phyloP scores from a whole-genome alignment of 768 basidiomycete genomes.

The Wakefieldia striispora region DNA sequence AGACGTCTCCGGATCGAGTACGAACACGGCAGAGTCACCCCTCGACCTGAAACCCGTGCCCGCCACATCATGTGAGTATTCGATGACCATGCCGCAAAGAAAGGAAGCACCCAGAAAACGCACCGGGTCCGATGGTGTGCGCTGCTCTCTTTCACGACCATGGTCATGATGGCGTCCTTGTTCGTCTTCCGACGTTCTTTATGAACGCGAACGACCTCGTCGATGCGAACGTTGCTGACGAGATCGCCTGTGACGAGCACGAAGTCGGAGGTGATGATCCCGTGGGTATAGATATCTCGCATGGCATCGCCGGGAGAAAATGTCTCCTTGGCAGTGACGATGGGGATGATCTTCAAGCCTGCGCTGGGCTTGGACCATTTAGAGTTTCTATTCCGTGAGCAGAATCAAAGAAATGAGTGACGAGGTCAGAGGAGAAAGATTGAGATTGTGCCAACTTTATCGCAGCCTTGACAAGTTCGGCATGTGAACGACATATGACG shows the following conservation, averaged over 20 bases:
- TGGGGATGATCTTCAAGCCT: slow-evolving; percentile 79
- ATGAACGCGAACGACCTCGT: slow-evolving; percentile 85
- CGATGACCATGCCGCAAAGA: background rate
- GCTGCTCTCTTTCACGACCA: slow-evolving; percentile 84
- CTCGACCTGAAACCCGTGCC: slow-evolving; percentile 45
- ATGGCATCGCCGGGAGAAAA: slow-evolving; percentile 90
- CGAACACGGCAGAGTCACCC: slow-evolving; percentile 76
- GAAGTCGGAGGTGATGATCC: slow-evolving; percentile 87
- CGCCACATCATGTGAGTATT: background rate
- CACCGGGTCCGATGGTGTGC: slow-evolving; percentile 72
- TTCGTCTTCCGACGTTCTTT: slow-evolving; percentile 83
- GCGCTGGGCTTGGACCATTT: slow-evolving; percentile 82
- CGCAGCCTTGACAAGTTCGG: slow-evolving; percentile 79
- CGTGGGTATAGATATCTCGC: slow-evolving; percentile 91
- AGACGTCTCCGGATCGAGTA: slow-evolving; percentile 69
- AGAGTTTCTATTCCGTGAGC: slow-evolving; percentile 52
- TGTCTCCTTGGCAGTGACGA: slow-evolving; percentile 82
- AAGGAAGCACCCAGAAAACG: slow-evolving; percentile 17
- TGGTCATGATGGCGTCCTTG: slow-evolving; percentile 95
- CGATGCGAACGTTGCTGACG: slow-evolving; percentile 89
- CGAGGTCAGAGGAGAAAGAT: slow-evolving; percentile 8
- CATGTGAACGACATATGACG: slow-evolving; percentile 90
- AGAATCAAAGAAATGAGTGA: slow-evolving; percentile 6
- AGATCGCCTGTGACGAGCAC: slow-evolving; percentile 90
- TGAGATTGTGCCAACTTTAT: slow-evolving; percentile 61